phyloP scores from a whole-genome alignment of 108 stramenopile species.

The Cyclotella kingstonii region DNA sequence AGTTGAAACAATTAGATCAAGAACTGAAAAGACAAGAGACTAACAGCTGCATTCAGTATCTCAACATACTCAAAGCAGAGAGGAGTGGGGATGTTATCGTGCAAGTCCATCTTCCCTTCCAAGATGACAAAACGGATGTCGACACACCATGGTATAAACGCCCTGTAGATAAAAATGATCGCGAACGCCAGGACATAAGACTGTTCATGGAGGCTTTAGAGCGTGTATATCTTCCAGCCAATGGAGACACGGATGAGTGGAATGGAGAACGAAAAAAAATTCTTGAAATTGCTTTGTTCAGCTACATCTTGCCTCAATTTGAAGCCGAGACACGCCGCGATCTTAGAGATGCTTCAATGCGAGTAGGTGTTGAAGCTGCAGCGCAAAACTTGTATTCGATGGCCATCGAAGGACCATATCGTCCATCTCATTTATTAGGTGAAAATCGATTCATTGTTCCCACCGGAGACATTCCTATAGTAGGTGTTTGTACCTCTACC shows the following conservation, averaged over 20 bases:
- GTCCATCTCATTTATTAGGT: constrained; percentile 64
- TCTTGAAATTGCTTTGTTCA: constrained; percentile 60
- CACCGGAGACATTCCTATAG: constrained; percentile 81
- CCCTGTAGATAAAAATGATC: constrained; percentile 45
- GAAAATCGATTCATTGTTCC: constrained; percentile 80
- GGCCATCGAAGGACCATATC: constrained; percentile 90
- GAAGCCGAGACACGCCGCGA: constrained; percentile 79
- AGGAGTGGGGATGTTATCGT: constrained; percentile 60
- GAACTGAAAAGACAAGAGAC: constrained; percentile 60
- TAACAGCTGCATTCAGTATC: constrained; percentile 77
- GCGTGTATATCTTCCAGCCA: constrained; percentile 66
- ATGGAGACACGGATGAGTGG: constrained; percentile 76
- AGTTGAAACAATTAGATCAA: constrained; percentile 63
- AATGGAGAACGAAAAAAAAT: constrained; percentile 79
- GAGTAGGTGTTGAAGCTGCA: constrained; percentile 68
- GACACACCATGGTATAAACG: constrained; percentile 62
- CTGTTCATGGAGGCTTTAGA: constrained; percentile 60
- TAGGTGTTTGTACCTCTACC: constrained; percentile 74
- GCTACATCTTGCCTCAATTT: constrained; percentile 83
- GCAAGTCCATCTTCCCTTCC: constrained; percentile 71
- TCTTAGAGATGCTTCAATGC: constrained; percentile 61
- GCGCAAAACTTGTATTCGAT: constrained; percentile 66
- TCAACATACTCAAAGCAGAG: constrained; percentile 83
- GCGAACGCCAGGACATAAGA: constrained; percentile 65
- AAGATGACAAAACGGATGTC: constrained; percentile 10